Evolutionary conservation across 2,329 filamentous ascomycete genomes (phyloP).

Genomic region (Apiospora arundinis): DNA sequence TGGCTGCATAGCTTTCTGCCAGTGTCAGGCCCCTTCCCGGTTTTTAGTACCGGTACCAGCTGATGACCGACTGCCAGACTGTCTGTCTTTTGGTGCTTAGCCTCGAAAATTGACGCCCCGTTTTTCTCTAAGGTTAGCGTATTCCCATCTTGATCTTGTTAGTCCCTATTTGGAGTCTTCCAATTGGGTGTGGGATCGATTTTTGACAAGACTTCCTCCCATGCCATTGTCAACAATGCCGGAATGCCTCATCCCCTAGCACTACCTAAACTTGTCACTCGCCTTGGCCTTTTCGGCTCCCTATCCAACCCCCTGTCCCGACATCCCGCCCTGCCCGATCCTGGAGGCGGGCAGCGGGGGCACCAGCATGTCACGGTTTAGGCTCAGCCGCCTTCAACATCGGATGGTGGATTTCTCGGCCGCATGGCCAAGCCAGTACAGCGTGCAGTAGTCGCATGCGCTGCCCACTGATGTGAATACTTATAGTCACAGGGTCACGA

Average conservation of each 20-base stretch:
- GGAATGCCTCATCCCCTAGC: too few relatives aligned
- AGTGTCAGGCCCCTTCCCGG: not conserved
- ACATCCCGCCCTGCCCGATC: not conserved
- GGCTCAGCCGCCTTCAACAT: not conserved
- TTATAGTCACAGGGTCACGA: too few relatives aligned
- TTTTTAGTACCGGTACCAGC: not conserved
- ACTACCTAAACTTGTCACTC: not conserved
- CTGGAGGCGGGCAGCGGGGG: not conserved
- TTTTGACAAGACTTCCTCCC: too few relatives aligned
- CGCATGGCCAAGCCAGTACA: not conserved
- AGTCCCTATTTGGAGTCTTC: too few relatives aligned
- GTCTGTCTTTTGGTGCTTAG: not conserved
- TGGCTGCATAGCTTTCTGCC: not conserved
- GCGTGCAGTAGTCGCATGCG: not conserved
- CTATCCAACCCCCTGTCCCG: not conserved
- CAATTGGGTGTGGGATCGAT: too few relatives aligned
- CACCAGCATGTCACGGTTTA: too few relatives aligned
- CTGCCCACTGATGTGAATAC: too few relatives aligned
- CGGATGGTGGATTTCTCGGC: not conserved
- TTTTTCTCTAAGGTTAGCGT: not conserved
- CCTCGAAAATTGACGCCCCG: not conserved
- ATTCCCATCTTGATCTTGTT: not conserved
- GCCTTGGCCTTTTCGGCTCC: not conserved
- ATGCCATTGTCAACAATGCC: too few relatives aligned
- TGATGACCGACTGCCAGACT: not conserved